Conservation (phyloP, 345 rosid species). For the Dovyalis caffra region DNA sequence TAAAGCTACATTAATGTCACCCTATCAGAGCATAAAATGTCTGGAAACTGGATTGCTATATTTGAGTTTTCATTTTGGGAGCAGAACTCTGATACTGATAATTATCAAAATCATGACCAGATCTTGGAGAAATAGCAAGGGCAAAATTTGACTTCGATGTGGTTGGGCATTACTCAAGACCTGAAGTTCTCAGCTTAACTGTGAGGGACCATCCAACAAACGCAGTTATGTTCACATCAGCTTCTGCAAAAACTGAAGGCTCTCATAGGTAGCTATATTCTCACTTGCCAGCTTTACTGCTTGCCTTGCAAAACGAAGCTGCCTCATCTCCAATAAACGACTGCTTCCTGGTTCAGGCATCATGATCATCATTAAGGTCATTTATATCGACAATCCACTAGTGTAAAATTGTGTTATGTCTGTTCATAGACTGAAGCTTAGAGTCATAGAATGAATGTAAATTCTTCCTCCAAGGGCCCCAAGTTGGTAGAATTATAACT, state of each 20-base stretch:
- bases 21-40: neutral
- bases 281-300: neutral
- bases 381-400: no score
- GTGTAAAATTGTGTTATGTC: no score
- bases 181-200: constrained; percentile 84
- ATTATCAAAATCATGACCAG: constrained; percentile 31
- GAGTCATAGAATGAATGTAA: no score
- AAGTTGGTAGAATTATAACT: no score
- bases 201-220: constrained; percentile 74
- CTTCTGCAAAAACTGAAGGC: constrained; percentile 39
- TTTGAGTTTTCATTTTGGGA: neutral
- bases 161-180: constrained; percentile 90
- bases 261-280: constrained; percentile 19
- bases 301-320: no score
- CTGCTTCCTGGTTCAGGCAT: neutral
- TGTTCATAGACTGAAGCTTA: no score
- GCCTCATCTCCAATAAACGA: neutral
- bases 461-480: no score
- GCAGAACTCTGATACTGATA: constrained; percentile 5
- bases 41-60: neutral
- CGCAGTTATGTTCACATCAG: constrained; percentile 62
- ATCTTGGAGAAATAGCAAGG: constrained; percentile 85
- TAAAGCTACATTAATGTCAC: neutral
- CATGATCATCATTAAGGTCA: constrained; percentile 1
- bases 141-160: constrained; percentile 95